Evolutionary conservation across 441 rosid species (phyloP), one percentile per base, ranked within the genome.

Genomic region (Biscutella laevigata): DNA sequence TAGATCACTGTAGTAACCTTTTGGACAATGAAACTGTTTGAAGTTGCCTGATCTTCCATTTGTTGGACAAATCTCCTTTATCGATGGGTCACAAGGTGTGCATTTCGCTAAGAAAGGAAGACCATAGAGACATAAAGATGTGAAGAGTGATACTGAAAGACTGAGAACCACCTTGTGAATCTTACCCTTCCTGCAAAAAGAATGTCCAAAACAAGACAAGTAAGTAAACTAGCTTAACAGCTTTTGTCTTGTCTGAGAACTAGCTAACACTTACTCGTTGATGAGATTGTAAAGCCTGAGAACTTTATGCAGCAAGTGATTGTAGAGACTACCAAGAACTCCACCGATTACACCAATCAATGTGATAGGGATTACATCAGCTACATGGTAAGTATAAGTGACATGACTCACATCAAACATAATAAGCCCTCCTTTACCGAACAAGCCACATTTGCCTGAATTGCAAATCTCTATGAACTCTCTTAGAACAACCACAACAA

Each of bases 371-470:
- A 90, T 58, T 15, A 81, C 46, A 75, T 90, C 98, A 33, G 56
- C 73, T 25, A 55, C 66, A 12, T 74, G 84, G 56, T 90, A 90
- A 27, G 48, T 71, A 17, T 83, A 84, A 4, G 41, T 40, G 2
- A 82, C 94, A 62, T 79, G 52, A 44, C 89, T 82, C 43, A 86
- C 94, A 59, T 90, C 95, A 32, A 90, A 90, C 87, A 90, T 84
- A 30, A 90, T 79, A 52, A 90, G 74, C 45, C 97, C 97, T 55
- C 97, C 97, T 36, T 35, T 53, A 0, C 98, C 98, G 15, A 90
- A 90, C 10, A 86, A 83, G 8, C 98, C 95, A 48, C 98, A 90
- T 33, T 76, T 78, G 4, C 94, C 92, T 1, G 83, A 66, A 29
- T 66, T 74, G 67, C 98, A 90, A 59, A 81, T 69, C 67, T 90